Evolutionary conservation across 2,329 filamentous ascomycete genomes (phyloP), one percentile per base, ranked within the genome.

Genomic region (Ceratocystiopsis sp.): DNA sequence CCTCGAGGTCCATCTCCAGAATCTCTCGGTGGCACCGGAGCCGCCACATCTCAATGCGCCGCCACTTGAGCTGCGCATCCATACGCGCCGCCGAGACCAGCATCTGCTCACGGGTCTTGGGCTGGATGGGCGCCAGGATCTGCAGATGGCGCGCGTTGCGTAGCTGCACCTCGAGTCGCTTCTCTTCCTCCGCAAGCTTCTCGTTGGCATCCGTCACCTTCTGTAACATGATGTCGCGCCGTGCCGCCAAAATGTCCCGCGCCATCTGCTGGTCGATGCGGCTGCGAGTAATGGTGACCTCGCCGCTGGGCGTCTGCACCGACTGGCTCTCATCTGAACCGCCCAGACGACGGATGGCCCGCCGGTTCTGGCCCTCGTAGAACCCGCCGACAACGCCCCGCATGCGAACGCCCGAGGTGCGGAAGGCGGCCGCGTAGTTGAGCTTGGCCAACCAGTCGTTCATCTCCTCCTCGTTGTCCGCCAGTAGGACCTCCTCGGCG

Each of bases 361-460:
- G 73, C 40, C 75, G 72, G 44, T 73, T 72, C 56, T 93, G 85
- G 3, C 83, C 84, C 54, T 94, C 85, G 53, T 93, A 91, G 51
- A 80, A 78, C 7, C 80, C 81, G 13, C 84, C 86, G 42, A 91
- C 72, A 45, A 94, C 80, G 18, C 86, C 87, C 52, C 89, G 75
- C 69, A 94, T 93, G 37, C 85, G 75, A 7, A 96, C 85, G 13
- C 89, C 87, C 7, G 87, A 84, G 0, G 86, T 93, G 51, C 85
- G 75, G 59, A 96, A 96, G 1, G 91, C 84, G 10, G 91, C 87
- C 33, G 89, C 89, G 57, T 96, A 96, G 58, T 98, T 98, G 47
- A 98, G 72, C 55, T 94, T 91, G 9, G 83, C 84, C 25, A 98
- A 67, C 91, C 91, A 98, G 56, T 98, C 91, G 54, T 95, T 93